A percentile compares a stretch with the other conserved stretches of the same genome.
These are phyloP conservation scores for Mycena sanguinolenta DNA, from an alignment of 768 basidiomycete species.

Conservation along the genomic window DNA sequence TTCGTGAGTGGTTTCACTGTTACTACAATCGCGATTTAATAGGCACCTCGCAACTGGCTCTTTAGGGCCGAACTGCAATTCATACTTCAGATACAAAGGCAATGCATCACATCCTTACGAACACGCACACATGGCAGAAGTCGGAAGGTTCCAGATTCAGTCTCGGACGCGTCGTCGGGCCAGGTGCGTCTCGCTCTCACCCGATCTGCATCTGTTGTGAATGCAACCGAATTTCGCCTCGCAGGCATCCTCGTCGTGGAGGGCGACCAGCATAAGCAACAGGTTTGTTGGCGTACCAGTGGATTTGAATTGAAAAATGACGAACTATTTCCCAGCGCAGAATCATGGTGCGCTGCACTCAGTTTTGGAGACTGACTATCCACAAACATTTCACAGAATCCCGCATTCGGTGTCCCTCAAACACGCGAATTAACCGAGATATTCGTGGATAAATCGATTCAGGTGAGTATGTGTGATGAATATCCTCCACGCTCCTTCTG, in stretches of 20 bases:
- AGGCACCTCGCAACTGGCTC: too few species aligned
- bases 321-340: slow-evolving; percentile 37
- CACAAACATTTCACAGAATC: slow-evolving; percentile 57
- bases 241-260: slow-evolving; percentile 54
- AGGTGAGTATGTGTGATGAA: too few species aligned
- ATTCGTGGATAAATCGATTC: slow-evolving; percentile 63
- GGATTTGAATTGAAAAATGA: background rate
- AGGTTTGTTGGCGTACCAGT: slow-evolving; percentile 27
- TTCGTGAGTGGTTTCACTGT: background rate
- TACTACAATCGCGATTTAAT: background rate
- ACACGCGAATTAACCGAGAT: slow-evolving; percentile 64
- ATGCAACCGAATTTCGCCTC: too few species aligned
- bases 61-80: background rate
- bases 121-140: slow-evolving; percentile 26
- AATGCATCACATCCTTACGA: slow-evolving; percentile 24
- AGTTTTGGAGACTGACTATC: too few species aligned
- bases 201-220: background rate
- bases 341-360: slow-evolving; percentile 36
- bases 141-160: background rate
- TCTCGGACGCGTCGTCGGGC: slow-evolving; percentile 22
- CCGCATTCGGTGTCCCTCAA: slow-evolving; percentile 74
- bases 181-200: slow-evolving; percentile 2
- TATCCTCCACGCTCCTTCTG: background rate
- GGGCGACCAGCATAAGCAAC: slow-evolving; percentile 41
- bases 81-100: slow-evolving; percentile 22